Evolutionary conservation across 1,284 basidiomycete genomes (phyloP), one percentile per base, ranked within the genome.

Genomic region (Baeospora myosura): DNA sequence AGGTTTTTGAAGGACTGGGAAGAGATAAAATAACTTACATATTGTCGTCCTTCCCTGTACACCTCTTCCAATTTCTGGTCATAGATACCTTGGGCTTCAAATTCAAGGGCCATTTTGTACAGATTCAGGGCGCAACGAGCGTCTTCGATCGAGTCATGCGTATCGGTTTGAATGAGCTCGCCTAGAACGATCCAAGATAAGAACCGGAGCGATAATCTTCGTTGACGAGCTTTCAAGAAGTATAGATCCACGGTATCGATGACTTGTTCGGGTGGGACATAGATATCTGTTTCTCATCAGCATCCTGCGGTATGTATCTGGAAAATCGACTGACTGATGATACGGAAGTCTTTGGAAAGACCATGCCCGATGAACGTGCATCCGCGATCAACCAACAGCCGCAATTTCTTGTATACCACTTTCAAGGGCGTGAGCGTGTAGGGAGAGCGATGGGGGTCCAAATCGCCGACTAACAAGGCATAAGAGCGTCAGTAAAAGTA

Each of bases 281-380:
- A 94, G 38, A 98, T 91, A 61, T 98, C 93, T 95, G 54, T n/a
- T n/a, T n/a, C n/a, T n/a, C n/a, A n/a, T n/a, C n/a, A 4, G 31
- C 12, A 21, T 16, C 0, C 17, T 12, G 49, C 14, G 52, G 43
- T 4, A 36, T 33, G 14, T 41, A 36, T 33, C 35, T 23, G 40
- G 16, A 23, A 14, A 30, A 22, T 8, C 46, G 16, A 68, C 89
- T 57, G 52, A 94, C 92, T 98, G 66, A 98, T 98, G 45, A 96
- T 98, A 8, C 96, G 77, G 65, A 98, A 98, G 62, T 98, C 96
- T 60, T 98, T 98, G n/a, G 90, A 88, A n/a, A 98, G 74, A 1
- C 96, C 96, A 55, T 99, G 95, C 0, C 96, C 96, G 42, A 98
- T 88, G 56, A 99, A 99, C 49, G 94, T 86, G 57, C 96, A 98